Percentiles rank a stretch among this genome's conserved stretches.
Conservation (phyloP, 345 rosid species). For the Euphorbia peplus region DNA sequence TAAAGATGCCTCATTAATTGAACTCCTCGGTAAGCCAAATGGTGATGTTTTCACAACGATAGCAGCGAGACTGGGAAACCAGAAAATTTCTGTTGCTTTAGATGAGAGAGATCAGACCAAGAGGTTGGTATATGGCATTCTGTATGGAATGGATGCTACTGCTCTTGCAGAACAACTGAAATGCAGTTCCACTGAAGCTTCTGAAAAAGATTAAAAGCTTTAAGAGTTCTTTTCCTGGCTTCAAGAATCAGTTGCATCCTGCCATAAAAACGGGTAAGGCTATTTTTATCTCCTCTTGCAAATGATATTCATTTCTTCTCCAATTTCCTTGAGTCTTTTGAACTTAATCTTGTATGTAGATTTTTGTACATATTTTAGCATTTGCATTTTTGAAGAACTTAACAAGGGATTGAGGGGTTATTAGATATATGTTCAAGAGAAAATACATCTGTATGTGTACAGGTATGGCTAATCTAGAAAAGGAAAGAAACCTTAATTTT, state of each 20-base stretch:
- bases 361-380: background rate
- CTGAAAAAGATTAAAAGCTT: slow-evolving; percentile 76
- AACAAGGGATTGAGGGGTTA: background rate
- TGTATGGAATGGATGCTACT: slow-evolving; percentile 97
- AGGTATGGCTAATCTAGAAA: background rate
- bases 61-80: slow-evolving; percentile 78
- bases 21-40: slow-evolving; percentile 66
- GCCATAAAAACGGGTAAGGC: slow-evolving; percentile 71
- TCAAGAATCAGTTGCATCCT: slow-evolving; percentile 54
- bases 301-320: background rate
- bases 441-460: background rate
- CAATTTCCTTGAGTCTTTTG: background rate
- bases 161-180: slow-evolving; percentile 81
- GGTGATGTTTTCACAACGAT: slow-evolving; percentile 92
- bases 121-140: slow-evolving; percentile 91
- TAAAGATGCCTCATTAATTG: too few relatives aligned
- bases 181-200: slow-evolving; percentile 80
- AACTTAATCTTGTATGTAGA: background rate
- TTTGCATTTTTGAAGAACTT: background rate
- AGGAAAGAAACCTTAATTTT: background rate
- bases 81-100: slow-evolving; percentile 52
- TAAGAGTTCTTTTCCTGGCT: slow-evolving; percentile 82
- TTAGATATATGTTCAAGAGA: background rate
- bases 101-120: slow-evolving; percentile 88
- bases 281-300: background rate